Conservation (phyloP, 306 rosid species). For the Rubus idaeus region DNA sequence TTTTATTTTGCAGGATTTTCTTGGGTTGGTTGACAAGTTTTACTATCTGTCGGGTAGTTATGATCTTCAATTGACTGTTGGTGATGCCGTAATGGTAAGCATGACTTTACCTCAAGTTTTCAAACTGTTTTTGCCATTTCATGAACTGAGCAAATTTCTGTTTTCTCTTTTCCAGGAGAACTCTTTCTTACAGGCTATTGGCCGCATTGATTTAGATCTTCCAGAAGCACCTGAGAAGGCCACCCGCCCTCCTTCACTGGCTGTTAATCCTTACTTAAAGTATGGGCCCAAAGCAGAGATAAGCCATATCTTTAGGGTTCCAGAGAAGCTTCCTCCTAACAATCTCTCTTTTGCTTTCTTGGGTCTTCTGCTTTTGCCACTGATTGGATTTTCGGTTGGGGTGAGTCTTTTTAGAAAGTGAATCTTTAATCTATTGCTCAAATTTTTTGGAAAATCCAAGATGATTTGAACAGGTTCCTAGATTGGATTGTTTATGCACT, state of each 20-base stretch:
- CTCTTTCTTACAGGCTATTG: slow-evolving; percentile 71
- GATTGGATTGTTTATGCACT: not conserved
- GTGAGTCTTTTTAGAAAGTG: slow-evolving; percentile 47
- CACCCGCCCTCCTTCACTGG: slow-evolving; percentile 67
- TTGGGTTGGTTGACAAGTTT: slow-evolving; percentile 88
- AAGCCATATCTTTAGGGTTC: slow-evolving; percentile 77
- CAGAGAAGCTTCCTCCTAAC: slow-evolving; percentile 86
- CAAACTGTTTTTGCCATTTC: not conserved
- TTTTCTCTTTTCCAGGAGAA: slow-evolving; percentile 67
- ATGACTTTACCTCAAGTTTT: slow-evolving; percentile 13
- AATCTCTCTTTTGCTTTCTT: slow-evolving; percentile 81
- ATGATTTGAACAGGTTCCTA: not conserved
- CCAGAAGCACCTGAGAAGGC: slow-evolving; percentile 97
- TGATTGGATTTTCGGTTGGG: slow-evolving; percentile 82
- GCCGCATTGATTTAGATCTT: slow-evolving; percentile 84
- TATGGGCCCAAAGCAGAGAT: slow-evolving; percentile 90
- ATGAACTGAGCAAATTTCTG: slow-evolving; percentile 28
- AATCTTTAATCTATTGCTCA: not conserved
- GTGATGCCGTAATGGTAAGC: slow-evolving; percentile 93
- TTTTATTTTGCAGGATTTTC: slow-evolving; percentile 68
- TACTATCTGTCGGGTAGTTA: slow-evolving; percentile 88
- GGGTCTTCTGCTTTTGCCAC: slow-evolving; percentile 71
- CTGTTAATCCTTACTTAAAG: slow-evolving; percentile 70
- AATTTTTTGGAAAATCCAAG: not conserved
- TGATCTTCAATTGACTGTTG: slow-evolving; percentile 83